Base-by-base conservation (phyloP, 2,329 filamentous ascomycete species). In the Exophiala aquamarina region DNA sequence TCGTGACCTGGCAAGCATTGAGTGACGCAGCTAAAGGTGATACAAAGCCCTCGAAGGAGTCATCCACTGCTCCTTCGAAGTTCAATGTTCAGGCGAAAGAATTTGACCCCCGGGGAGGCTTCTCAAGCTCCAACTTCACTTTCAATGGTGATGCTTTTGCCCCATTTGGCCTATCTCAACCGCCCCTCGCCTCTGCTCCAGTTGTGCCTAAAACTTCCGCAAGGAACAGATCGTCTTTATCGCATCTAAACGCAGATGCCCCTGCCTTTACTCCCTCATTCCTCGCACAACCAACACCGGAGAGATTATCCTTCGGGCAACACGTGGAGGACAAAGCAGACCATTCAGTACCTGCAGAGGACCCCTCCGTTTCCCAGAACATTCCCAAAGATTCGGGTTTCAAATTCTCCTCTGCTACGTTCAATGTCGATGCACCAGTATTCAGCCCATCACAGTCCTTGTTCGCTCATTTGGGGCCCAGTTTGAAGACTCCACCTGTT, bases 41-140 rank as follows among this genome's bases (percentile, higher is more conserved):
- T 32, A 23, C 57, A 20, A 38, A 46, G 17, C 59, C 63, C 6
- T 21, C 35, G 4, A 17, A 62, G 40, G 59, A 59, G 11, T 48
- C 51, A n/a, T 10, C 36, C 39, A 74, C 83, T 3, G 91, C 76
- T 0, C 67, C 84, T 34, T 89, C 89, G 1, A 91, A 84, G 57
- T 78, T 97, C 58, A 97, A 97, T 60, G 90, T 94, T 21, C 82
- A 86, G 53, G 92, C 92, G 0, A 87, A 90, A 37, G 89, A 93
- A 61, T 92, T 92, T 67, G 78, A 85, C 45, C 79, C 80, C 5
- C 66, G 67, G 28, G 70, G 70, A 13, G 70, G 74, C 2, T 80
- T 80, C 58, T 70, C 68, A 34, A 69, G 75, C 13, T 69, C 66
- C 13, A 63, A 63, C 33, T 69, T 70, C 50, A 65, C 72, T 2